Evolutionary conservation across 805 yeast genomes (phyloP).

Genomic region (Maudiozyma saulgeensis): DNA sequence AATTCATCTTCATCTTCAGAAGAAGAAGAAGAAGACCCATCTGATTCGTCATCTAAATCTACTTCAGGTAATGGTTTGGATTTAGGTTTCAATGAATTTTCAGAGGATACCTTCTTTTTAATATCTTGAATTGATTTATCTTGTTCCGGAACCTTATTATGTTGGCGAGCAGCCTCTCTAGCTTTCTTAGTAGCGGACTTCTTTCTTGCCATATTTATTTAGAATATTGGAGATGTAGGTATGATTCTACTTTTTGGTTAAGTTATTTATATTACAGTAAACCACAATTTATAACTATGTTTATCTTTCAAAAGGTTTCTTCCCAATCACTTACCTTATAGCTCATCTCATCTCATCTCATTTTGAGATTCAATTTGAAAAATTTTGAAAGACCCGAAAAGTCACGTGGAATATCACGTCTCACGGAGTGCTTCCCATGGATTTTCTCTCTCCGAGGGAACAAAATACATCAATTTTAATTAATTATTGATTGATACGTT

Average conservation of each 20-base stretch:
- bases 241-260: background rate
- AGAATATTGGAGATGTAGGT: background rate
- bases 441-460: too few species aligned
- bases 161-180: conserved; percentile 32
- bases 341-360: conserved; percentile 2
- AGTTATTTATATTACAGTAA: background rate
- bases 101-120: background rate
- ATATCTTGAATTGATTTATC: conserved; percentile 7
- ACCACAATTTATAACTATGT: too few species aligned
- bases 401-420: too few species aligned
- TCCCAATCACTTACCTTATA: background rate
- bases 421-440: too few species aligned
- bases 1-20: conserved; percentile 76
- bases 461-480: too few species aligned
- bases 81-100: too few species aligned
- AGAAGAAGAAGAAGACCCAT: conserved; percentile 28
- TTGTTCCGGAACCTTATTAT: background rate
- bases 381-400: background rate
- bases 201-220: conserved; percentile 65
- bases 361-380: background rate
- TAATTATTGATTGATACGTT: too few species aligned
- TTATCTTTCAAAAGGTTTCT: too few species aligned
- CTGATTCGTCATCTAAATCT: conserved; percentile 24
- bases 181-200: conserved; percentile 75
- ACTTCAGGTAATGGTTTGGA: background rate